A percentile compares a stretch with the other conserved stretches of the same genome.
Conservation (phyloP, 2,329 filamentous ascomycete species). For the Fonsecaea erecta region DNA sequence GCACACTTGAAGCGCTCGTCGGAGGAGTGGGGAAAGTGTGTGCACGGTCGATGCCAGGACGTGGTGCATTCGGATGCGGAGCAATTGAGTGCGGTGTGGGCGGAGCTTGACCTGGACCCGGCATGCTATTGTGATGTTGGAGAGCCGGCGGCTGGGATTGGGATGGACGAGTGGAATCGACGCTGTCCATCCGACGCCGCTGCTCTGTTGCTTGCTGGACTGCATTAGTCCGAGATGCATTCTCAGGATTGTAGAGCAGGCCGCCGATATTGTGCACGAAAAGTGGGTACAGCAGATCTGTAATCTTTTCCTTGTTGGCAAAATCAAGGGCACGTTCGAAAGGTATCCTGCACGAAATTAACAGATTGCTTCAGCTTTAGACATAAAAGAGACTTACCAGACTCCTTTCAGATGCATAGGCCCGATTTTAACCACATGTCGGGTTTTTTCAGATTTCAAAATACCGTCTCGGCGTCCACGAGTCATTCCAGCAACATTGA, state of each 20-base stretch:
- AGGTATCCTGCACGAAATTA: constrained; percentile 73
- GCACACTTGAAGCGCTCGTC: constrained; percentile 87
- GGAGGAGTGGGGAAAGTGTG: constrained; percentile 95
- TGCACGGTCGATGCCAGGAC: constrained; percentile 79
- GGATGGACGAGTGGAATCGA: constrained; percentile 55
- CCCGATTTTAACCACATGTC: constrained; percentile 97
- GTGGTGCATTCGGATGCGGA: constrained; percentile 60
- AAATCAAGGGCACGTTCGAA: constrained; percentile 98
- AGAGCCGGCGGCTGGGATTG: constrained; percentile 60
- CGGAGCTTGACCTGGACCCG: constrained; percentile 64
- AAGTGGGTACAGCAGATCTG: constrained; percentile 88
- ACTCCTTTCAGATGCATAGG: constrained; percentile 99
- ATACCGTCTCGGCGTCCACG: constrained; percentile 93
- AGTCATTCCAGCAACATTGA: constrained; percentile 98
- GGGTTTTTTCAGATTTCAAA: constrained; percentile 93
- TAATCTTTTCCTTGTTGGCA: constrained; percentile 99
- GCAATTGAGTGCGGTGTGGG: constrained; percentile 70
- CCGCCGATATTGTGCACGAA: constrained; percentile 98
- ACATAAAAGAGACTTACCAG: constrained; percentile 66
- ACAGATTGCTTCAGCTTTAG: not conserved
- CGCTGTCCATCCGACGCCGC: constrained; percentile 71
- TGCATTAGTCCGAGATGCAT: constrained; percentile 78
- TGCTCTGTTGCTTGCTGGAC: constrained; percentile 85
- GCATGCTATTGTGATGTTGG: constrained; percentile 70
- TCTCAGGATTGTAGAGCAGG: constrained; percentile 89